Evolutionary conservation across 768 basidiomycete species (phyloP).

Genomic region (Kwoniella europaea): DNA sequence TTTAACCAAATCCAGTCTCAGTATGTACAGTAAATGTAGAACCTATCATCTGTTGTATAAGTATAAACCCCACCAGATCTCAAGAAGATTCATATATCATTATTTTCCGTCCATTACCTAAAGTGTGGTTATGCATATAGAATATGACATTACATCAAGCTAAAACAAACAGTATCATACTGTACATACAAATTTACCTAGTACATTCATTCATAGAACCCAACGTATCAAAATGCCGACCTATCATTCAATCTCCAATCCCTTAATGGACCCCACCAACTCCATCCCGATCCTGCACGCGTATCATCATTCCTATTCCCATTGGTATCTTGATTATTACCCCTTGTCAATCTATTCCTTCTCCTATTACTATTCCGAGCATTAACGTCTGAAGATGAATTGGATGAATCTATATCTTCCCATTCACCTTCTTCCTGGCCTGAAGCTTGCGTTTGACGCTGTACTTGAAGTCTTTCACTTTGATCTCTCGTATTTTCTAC

Average conservation of each 20-base stretch:
- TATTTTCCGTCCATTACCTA: too few relatives aligned
- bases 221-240: constrained; percentile 30
- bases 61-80: not conserved
- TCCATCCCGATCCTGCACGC: constrained; percentile 44
- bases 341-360: constrained; percentile 1
- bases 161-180: not conserved
- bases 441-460: not conserved
- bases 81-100: too few relatives aligned
- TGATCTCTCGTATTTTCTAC: not conserved
- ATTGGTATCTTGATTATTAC: constrained; percentile 1
- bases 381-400: constrained; percentile 10
- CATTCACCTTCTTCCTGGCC: constrained; percentile 23
- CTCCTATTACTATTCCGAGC: constrained; percentile 17
- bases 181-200: constrained; percentile 1
- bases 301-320: not conserved
- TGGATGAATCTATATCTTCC: constrained; percentile 37
- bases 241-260: constrained; percentile 52
- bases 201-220: not conserved
- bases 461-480: not conserved
- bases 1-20: not conserved
- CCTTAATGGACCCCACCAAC: constrained; percentile 58
- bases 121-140: too few relatives aligned
- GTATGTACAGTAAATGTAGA: too few relatives aligned
- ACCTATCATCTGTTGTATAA: not conserved
- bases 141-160: too few relatives aligned